Evolutionary conservation across 441 rosid genomes (phyloP).

Genomic region (Corymbia calophylla): DNA sequence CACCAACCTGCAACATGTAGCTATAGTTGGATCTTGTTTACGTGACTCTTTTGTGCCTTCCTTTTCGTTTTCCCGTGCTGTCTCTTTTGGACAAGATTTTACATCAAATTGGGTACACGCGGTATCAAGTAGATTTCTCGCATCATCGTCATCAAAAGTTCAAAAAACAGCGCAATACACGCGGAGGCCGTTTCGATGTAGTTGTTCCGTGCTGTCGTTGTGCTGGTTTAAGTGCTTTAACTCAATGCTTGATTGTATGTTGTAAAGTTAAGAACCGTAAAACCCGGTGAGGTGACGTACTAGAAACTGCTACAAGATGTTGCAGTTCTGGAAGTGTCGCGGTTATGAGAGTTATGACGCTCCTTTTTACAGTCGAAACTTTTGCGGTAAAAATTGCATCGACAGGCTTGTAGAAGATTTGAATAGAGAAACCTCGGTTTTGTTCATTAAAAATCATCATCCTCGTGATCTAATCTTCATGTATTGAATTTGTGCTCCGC

Average conservation of each 20-base stretch:
- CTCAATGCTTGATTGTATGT: background rate
- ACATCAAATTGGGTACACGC: background rate
- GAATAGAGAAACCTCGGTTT: background rate
- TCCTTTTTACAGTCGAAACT: background rate
- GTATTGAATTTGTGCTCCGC: background rate
- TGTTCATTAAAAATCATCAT: background rate
- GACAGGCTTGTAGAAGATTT: background rate
- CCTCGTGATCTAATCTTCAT: background rate
- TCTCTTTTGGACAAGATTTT: background rate
- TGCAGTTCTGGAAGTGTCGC: background rate
- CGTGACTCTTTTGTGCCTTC: background rate
- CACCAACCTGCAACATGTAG: background rate
- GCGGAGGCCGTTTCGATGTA: background rate
- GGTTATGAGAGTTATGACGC: background rate
- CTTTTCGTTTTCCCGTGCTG: background rate
- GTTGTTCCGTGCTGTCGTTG: background rate
- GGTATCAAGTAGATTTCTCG: background rate
- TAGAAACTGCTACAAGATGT: background rate
- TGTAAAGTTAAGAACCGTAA: background rate
- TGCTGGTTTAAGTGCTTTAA: background rate
- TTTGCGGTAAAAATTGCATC: background rate
- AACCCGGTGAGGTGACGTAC: background rate
- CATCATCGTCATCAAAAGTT: background rate
- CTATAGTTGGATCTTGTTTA: background rate
- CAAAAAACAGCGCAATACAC: background rate